Base-by-base conservation (phyloP, 176 grass and related monocot species). In the Thinopyrum elongatum region DNA sequence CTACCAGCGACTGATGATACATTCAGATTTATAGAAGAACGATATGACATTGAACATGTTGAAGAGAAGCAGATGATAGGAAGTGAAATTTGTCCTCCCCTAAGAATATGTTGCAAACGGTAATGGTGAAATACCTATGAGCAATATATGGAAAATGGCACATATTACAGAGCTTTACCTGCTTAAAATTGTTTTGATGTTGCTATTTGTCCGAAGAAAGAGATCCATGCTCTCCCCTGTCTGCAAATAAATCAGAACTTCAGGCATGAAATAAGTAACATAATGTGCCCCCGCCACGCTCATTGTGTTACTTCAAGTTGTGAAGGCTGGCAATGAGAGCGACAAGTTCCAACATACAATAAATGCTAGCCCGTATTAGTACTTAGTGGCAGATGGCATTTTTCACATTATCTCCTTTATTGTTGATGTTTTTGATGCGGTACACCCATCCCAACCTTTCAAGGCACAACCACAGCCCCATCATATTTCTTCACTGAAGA, bases 131-230 rank as follows among this genome's bases (percentile, higher is more conserved):
- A 72, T 8, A 7, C 33, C 26, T 28, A 75, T 13, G n/a, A 33
- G 57, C 15, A 23, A 57, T 39, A 49, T 61, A 34, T 10, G 22
- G 11, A 9, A 49, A 44, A 65, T 82, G 15, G 3, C 15, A 33
- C 21, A 64, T 15, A 59, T 65, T 31, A 21, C 34, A 80, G 31
- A 2, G 0, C 16, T 63, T 42, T 92, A 98, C 96, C 96, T 94
- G 85, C 82, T 92, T 81, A 98, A 94, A 90, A 95, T 94, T 59
- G 84, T 62, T 89, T 83, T 78, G 61, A 98, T 92, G 82, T 98
- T 98, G 51, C 77, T 84, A 82, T 82, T 98, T 23, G 82, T 90
- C 38, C 21, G 92, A 84, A 89, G 80, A 87, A 98, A 95, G 31
- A 95, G 84, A 75, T 88, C 81, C 0, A 16, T 15, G 62, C 92